phyloP scores from a whole-genome alignment of 148 eudicot species.

The Camellia lanceoleosa region DNA sequence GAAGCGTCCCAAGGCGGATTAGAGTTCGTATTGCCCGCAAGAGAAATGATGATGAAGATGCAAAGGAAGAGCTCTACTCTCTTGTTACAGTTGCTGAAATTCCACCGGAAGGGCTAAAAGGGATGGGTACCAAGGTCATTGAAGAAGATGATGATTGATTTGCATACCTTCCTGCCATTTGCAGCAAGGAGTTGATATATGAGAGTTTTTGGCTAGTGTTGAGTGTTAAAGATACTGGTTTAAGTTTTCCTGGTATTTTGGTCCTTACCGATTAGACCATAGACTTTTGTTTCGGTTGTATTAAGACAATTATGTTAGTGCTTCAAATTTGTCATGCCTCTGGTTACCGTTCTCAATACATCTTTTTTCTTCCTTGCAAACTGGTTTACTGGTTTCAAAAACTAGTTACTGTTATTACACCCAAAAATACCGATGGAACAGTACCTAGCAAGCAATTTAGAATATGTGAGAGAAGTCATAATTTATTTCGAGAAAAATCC shows the following conservation, averaged over 20 bases:
- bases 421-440: no score
- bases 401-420: no score
- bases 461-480: no score
- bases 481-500: no score
- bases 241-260: not conserved
- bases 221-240: not conserved
- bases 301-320: conserved; percentile 7
- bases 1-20: conserved; percentile 60
- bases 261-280: conserved; percentile 1
- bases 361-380: not conserved
- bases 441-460: no score
- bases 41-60: conserved; percentile 73
- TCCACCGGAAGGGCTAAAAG: conserved; percentile 55
- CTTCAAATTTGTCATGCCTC: not conserved
- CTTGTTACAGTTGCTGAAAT: conserved; percentile 67
- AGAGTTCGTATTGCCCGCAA: conserved; percentile 57
- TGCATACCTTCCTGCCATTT: not conserved
- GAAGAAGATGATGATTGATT: conserved; percentile 37
- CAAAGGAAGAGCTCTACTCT: conserved; percentile 73
- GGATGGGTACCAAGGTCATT: conserved; percentile 59
- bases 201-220: conserved; percentile 13
- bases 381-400: no score
- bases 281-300: not conserved
- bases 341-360: not conserved
- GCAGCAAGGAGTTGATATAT: not conserved